Evolutionary conservation across 495 filamentous ascomycete species (phyloP).

Genomic region (Penicillium coprophilum): DNA sequence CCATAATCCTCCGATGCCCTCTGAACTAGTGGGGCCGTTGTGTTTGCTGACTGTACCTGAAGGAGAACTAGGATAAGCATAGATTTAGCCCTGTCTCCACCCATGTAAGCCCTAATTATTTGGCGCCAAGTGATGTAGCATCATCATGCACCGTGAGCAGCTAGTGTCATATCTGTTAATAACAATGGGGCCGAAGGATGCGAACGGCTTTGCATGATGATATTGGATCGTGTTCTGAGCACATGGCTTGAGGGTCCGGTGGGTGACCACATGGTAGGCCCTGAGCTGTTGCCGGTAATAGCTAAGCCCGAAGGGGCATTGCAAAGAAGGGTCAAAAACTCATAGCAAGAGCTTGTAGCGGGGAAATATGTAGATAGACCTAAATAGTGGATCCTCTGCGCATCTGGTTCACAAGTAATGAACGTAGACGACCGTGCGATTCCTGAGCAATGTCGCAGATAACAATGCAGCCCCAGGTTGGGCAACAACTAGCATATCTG

Average conservation of each 20-base stretch:
- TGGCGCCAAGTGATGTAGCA: constrained; percentile 4
- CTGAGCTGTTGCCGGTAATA: constrained; percentile 1
- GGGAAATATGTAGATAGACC: no score
- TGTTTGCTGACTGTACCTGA: neutral
- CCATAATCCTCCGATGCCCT: no score
- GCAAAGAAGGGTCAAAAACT: no score
- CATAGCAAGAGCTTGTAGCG: no score
- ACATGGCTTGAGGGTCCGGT: constrained; percentile 1
- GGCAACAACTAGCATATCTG: neutral
- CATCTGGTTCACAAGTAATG: no score
- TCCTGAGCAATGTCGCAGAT: no score
- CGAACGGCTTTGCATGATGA: no score
- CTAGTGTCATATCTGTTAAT: neutral
- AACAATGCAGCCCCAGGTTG: neutral
- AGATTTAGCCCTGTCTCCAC: neutral
- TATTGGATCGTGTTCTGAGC: constrained; percentile 1
- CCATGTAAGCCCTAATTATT: constrained; percentile 3
- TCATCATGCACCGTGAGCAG: constrained; percentile 8
- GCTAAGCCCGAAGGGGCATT: neutral
- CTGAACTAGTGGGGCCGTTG: no score
- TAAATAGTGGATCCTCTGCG: no score
- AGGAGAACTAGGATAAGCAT: neutral
- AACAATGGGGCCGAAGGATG: no score
- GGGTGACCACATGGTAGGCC: constrained; percentile 6
- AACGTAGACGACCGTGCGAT: no score